phyloP scores from a whole-genome alignment of 2,329 filamentous ascomycete species.

The Chaetomium globosum region DNA sequence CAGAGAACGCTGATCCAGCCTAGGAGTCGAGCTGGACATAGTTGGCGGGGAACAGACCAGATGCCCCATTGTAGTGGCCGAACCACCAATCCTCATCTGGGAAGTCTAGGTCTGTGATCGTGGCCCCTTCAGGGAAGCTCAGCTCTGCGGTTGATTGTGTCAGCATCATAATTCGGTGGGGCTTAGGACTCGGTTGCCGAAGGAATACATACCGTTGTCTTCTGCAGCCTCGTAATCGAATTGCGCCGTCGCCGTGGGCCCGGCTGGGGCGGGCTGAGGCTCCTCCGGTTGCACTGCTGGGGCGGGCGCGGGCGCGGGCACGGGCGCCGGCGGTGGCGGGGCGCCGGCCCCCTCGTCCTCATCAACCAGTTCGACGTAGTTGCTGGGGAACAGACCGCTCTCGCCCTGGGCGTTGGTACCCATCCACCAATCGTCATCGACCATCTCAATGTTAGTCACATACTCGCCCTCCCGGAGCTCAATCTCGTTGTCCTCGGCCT shows the following conservation, averaged over 20 bases:
- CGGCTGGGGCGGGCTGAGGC: constrained; percentile 48
- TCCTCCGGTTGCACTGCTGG: constrained; percentile 45
- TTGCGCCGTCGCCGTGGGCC: constrained; percentile 76
- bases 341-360: constrained; percentile 50
- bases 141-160: constrained; percentile 57
- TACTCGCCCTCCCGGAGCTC: constrained; percentile 86
- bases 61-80: constrained; percentile 76
- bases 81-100: constrained; percentile 99
- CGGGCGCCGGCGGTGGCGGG: constrained; percentile 36
- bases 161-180: constrained; percentile 35
- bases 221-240: constrained; percentile 98
- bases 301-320: constrained; percentile 39
- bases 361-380: constrained; percentile 88
- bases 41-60: constrained; percentile 81
- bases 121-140: constrained; percentile 88
- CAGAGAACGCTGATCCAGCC: not conserved
- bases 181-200: not conserved
- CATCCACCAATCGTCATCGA: constrained; percentile 99
- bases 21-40: constrained; percentile 62
- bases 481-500: constrained; percentile 95
- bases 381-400: constrained; percentile 89
- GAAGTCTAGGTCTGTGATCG: constrained; percentile 82
- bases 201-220: constrained; percentile 68
- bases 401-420: constrained; percentile 85
- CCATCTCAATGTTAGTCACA: constrained; percentile 92